Evolutionary conservation across 768 basidiomycete genomes (phyloP).

Genomic region (Trametes maxima): DNA sequence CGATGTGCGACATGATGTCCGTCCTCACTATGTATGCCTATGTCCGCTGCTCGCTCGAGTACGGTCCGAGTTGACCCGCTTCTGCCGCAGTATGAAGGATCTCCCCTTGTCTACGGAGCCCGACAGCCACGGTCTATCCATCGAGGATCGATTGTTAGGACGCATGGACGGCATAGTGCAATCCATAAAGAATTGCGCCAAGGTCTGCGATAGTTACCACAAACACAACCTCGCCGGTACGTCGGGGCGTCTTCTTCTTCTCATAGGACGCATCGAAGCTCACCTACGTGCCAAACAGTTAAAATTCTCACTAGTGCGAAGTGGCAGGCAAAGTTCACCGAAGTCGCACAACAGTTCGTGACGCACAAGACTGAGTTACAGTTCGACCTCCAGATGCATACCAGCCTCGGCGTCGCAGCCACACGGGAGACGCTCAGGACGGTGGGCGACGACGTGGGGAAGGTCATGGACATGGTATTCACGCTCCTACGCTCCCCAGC

Average conservation of each 20-base stretch:
- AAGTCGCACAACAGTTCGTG: constrained; percentile 24
- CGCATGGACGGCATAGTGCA: constrained; percentile 31
- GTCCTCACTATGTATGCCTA: constrained; percentile 50
- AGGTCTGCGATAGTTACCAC: constrained; percentile 35
- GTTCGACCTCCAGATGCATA: constrained; percentile 35
- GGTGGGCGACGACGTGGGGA: constrained; percentile 4
- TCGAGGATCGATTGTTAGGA: constrained; percentile 37
- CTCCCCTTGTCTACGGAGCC: constrained; percentile 33
- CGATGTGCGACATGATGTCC: constrained; percentile 54
- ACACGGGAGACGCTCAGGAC: neutral
- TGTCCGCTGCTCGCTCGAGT: constrained; percentile 29
- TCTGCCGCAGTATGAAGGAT: constrained; percentile 31
- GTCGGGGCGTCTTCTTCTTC: neutral
- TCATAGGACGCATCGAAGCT: neutral
- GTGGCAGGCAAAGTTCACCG: constrained; percentile 32
- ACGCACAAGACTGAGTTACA: constrained; percentile 30
- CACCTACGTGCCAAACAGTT: constrained; percentile 8
- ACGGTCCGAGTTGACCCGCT: neutral
- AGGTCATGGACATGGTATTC: constrained; percentile 25
- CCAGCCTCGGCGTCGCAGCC: constrained; percentile 25
- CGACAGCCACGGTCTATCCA: constrained; percentile 35
- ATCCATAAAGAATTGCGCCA: constrained; percentile 36
- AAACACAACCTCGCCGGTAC: constrained; percentile 32
- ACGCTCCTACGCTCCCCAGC: constrained; percentile 18
- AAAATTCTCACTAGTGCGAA: constrained; percentile 31